Percentiles rank a stretch among this genome's conserved stretches.
These are phyloP conservation scores for Suillus bovinus DNA, from an alignment of 768 basidiomycete species.

Conservation along the genomic window DNA sequence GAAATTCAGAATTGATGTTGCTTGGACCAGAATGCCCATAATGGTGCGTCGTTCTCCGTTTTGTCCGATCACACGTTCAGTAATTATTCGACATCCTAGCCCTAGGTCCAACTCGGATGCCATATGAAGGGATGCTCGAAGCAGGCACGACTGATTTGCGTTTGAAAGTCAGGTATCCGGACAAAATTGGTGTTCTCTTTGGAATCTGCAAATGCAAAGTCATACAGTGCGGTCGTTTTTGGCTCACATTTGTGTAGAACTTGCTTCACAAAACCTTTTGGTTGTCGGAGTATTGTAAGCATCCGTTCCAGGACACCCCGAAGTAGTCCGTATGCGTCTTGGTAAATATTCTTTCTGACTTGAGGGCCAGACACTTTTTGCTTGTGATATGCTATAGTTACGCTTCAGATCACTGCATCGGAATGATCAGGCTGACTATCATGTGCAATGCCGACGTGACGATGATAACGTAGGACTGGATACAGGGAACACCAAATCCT, in stretches of 20 bases:
- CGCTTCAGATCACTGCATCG: conserved; percentile 11
- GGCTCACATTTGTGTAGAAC: not conserved
- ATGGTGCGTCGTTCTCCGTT: conserved; percentile 2
- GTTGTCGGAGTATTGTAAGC: conserved; percentile 6
- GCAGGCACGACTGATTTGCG: conserved; percentile 1
- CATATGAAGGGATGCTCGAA: conserved; percentile 1
- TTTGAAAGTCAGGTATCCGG: conserved; percentile 7
- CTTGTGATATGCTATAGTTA: not conserved
- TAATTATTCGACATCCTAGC: not conserved
- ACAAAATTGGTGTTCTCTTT: conserved; percentile 10
- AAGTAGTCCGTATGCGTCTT: conserved; percentile 10
- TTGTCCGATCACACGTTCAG: not conserved
- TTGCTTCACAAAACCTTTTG: conserved; percentile 12
- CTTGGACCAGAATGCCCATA: conserved; percentile 11
- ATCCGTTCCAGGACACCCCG: conserved; percentile 8
- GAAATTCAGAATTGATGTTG: conserved; percentile 10
- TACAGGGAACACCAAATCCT: no score
- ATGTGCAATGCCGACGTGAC: conserved; percentile 14
- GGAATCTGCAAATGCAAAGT: conserved; percentile 9
- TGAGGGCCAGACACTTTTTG: not conserved
- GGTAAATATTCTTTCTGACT: conserved; percentile 1
- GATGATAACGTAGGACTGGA: conserved; percentile 15
- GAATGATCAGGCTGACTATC: conserved; percentile 10
- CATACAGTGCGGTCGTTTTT: not conserved
- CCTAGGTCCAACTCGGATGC: conserved; percentile 6